These are phyloP conservation scores for Nidula niveotomentosa DNA, from an alignment of 1,284 basidiomycete genomes.

Conservation along the genomic window DNA sequence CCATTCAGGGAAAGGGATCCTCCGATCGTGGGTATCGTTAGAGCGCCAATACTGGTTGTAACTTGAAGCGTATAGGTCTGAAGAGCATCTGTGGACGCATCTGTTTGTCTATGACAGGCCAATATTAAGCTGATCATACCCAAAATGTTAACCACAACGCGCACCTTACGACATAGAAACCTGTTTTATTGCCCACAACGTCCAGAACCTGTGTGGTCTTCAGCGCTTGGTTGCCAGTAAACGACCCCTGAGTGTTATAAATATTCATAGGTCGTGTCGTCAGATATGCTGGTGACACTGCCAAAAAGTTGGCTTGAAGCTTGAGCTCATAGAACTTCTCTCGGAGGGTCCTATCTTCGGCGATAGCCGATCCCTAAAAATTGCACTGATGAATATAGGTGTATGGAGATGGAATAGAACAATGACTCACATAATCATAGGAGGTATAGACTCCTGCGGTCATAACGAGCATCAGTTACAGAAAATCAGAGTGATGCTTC, in stretches of 20 bases:
- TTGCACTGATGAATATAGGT: constrained; percentile 2
- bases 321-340: constrained; percentile 53
- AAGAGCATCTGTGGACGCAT: constrained; percentile 31
- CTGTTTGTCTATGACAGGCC: constrained; percentile 28
- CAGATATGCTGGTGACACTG: constrained; percentile 44
- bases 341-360: constrained; percentile 46
- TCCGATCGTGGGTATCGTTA: constrained; percentile 40
- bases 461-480: too few species aligned
- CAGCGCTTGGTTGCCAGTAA: constrained; percentile 41
- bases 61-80: constrained; percentile 38
- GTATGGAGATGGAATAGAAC: background rate
- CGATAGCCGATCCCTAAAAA: constrained; percentile 41
- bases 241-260: constrained; percentile 34
- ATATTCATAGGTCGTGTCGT: constrained; percentile 43
- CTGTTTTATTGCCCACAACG: constrained; percentile 41
- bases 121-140: background rate
- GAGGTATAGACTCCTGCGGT: constrained; percentile 40
- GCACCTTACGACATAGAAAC: constrained; percentile 46
- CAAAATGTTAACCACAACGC: background rate
- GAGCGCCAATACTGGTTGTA: constrained; percentile 39
- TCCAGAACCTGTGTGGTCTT: constrained; percentile 47
- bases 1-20: constrained; percentile 39
- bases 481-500: background rate
- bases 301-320: constrained; percentile 44
- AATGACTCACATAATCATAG: constrained; percentile 41